Base-by-base conservation (phyloP, 2,329 filamentous ascomycete species). In the Penicillium sp. region DNA sequence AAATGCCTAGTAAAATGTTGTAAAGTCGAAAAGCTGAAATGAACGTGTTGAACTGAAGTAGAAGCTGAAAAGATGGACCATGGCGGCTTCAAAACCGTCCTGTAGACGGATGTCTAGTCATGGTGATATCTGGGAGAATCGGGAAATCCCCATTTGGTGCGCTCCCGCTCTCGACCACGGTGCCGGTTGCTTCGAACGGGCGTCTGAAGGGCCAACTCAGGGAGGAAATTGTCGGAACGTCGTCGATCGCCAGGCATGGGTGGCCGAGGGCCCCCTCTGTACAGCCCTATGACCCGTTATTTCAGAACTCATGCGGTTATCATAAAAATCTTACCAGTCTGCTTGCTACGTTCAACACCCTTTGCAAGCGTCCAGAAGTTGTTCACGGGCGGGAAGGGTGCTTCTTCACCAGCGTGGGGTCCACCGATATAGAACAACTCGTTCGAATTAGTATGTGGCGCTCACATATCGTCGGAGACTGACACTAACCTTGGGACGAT, bases 401-500 rank as follows among this genome's bases (percentile, higher is more conserved):
- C 53, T 18, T 58, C 48, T 11, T 12, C 27, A 8, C 58, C 56
- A 22, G 31, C 6, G 12, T 22, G 42, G 26, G 53, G 54, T 14
- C 62, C 62, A 22, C 74, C 69, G 40, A 82, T 81, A 57, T 79
- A 76, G 73, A 83, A 87, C n/a, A 83, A 70, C 81, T 83, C 41
- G 11, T 20, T 37, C n/a, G 76, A 75, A 50, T 55, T 53, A 65
- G 41, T 54, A 52, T 26, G 7, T 49, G 41, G 18, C 54, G 7
- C 49, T 4, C 20, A 46, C 15, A 22, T 41, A 18, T 27, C 3
- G 37, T 25, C 42, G 51, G 55, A 33, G n/a, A 54, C 26, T 5
- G 18, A 6, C 7, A 56, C 70, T 63, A 72, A 92, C 89, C 81
- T 95, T 95, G 0, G 94, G 94, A 1, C 91, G 87, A 67, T 91